Conservation (phyloP, 2,329 filamentous ascomycete species). For the Claviceps fusiformis region DNA sequence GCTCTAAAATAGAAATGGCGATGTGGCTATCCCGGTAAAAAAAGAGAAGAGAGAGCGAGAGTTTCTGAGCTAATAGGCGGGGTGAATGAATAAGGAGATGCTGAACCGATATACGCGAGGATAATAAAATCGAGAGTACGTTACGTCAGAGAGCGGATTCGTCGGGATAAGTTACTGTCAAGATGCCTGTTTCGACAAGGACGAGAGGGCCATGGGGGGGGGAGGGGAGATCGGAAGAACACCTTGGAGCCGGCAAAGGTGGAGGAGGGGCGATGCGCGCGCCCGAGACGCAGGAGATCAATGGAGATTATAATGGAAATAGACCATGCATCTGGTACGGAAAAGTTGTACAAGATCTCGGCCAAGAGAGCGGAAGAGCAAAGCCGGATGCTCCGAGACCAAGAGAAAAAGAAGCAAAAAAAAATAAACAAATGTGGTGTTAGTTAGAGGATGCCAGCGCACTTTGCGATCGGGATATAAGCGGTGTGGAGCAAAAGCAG, state of each 20-base stretch:
- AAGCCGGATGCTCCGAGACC: not conserved
- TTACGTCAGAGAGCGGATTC: not conserved
- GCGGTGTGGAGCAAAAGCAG: not conserved
- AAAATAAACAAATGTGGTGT: not conserved
- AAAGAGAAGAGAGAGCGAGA: not conserved
- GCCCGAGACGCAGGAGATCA: constrained; percentile 8
- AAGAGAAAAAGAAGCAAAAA: no score
- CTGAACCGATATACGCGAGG: not conserved
- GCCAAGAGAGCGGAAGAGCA: constrained; percentile 1
- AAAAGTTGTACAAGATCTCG: not conserved
- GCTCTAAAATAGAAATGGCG: constrained; percentile 8
- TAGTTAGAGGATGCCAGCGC: not conserved
- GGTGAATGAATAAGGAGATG: not conserved
- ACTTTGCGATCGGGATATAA: not conserved
- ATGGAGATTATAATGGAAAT: constrained; percentile 16
- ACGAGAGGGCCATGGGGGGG: not conserved
- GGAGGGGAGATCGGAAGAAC: not conserved
- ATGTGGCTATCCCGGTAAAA: not conserved
- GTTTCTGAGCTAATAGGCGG: not conserved
- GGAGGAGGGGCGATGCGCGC: not conserved
- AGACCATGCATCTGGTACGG: constrained; percentile 11
- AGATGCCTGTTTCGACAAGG: not conserved
- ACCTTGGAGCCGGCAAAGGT: not conserved
- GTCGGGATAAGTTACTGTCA: not conserved
- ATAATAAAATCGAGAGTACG: not conserved